Conservation (phyloP, 306 rosid genomes). For the Rosa rugosa region DNA sequence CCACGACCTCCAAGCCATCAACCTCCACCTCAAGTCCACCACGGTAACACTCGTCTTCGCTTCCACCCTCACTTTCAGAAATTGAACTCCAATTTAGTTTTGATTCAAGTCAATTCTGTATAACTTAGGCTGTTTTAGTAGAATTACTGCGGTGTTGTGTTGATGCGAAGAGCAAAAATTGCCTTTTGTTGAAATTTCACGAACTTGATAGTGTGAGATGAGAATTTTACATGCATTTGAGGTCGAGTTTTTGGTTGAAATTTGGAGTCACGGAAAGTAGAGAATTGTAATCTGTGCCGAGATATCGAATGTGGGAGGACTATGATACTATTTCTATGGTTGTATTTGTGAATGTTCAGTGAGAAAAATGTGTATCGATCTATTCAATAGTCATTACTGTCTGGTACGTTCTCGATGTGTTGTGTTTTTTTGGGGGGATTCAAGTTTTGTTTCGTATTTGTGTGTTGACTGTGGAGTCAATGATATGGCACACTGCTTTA, state of each 20-base stretch:
- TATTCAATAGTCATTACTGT: neutral
- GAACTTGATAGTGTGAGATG: neutral
- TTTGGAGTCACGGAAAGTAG: neutral
- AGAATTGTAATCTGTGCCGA: neutral
- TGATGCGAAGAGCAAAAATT: neutral
- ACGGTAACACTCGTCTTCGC: constrained; percentile 24
- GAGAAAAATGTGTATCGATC: neutral
- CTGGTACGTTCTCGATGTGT: neutral
- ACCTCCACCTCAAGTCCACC: constrained; percentile 59
- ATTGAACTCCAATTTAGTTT: neutral
- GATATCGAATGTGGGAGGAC: neutral
- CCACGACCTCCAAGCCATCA: constrained; percentile 45
- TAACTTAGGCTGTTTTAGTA: neutral
- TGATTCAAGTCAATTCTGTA: neutral
- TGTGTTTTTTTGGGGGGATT: neutral
- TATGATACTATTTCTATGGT: neutral
- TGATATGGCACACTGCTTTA: neutral
- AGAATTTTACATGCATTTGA: neutral
- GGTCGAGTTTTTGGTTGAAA: neutral
- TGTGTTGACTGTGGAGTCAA: neutral
- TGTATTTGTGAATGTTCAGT: neutral
- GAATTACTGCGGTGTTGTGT: neutral
- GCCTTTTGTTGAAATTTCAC: neutral
- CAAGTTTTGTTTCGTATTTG: neutral
- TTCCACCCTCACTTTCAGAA: neutral